Base-by-base conservation (phyloP, 2,329 filamentous ascomycete genomes). In the Ceratocystis variospora region DNA sequence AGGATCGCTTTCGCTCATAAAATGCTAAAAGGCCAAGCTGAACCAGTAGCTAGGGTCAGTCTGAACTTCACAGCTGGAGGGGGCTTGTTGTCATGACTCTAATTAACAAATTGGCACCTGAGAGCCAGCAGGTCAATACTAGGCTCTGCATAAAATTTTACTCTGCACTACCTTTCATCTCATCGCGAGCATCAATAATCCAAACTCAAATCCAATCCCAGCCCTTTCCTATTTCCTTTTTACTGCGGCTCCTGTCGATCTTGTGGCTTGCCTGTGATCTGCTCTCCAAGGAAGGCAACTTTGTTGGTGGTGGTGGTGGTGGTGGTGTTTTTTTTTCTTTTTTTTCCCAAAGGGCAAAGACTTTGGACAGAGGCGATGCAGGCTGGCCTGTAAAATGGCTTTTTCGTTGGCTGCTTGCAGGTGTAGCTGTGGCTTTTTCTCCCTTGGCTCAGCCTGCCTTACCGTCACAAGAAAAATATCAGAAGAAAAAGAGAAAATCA, bases 241-340 rank as follows among this genome's bases (percentile, higher is more conserved):
- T 59, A 15, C 55, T 59, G 55, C 55, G 28, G 55, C 55, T 59
- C 55, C 55, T 59, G 55, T 59, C 28, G 55, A 59, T 59, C 55
- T 37, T 59, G 55, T 59, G 31, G 28, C 55, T 59, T 59, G 55
- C 55, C 55, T 59, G 28, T 59, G 55, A 59, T 59, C 55, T 59
- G 55, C 55, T 59, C 33, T 17, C 28, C 55, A 59, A 57, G 28
- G 28, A 17, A 41, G 37, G 10, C 1, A 41, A 8, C 37, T 41
- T 41, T 41, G 4, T 28, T 28, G 28, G 28, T 3, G 28, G 22
- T 25, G 22, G 22, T 25, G 22, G 22, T 25, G 22, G 22, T 25
- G 22, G 22, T 25, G 22, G 22, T 25, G 22, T 25, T 12, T 41
- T 41, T 4, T 8, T 33, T 33, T 59, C 5, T 50, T 28, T 48